Percentiles rank a stretch among this genome's conserved stretches.
Conservation (phyloP, 768 basidiomycete species). For the Leccinum barrowsii region DNA sequence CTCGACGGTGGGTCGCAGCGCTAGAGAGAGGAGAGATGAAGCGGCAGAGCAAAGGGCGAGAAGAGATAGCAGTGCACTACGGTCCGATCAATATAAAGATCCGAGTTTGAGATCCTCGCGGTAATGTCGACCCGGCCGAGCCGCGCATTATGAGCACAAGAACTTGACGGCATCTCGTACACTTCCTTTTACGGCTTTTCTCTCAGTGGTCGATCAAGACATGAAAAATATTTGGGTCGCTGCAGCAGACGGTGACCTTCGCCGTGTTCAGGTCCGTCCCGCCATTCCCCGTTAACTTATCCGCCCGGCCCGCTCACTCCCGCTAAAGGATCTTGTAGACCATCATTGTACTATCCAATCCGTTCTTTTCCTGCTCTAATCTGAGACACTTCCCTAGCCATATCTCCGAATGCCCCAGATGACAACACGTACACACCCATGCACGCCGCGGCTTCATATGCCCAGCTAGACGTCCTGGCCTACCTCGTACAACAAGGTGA, state of each 20-base stretch:
- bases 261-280: constrained; percentile 64
- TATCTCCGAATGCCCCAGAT: constrained; percentile 73
- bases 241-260: constrained; percentile 83
- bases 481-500: constrained; percentile 71
- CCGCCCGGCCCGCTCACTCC: constrained; percentile 1
- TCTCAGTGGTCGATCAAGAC: background rate
- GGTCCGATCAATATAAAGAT: constrained; percentile 29
- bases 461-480: constrained; percentile 67
- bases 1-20: background rate
- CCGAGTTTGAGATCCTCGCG: constrained; percentile 23
- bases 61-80: background rate
- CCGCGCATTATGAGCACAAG: background rate
- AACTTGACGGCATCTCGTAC: background rate
- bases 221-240: constrained; percentile 87
- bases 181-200: background rate
- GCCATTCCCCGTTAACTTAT: background rate
- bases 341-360: constrained; percentile 45
- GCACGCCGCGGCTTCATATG: constrained; percentile 95
- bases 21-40: background rate
- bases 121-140: background rate
- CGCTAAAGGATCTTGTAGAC: constrained; percentile 55
- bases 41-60: background rate
- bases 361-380: constrained; percentile 27
- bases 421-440: constrained; percentile 78
- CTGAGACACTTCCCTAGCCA: constrained; percentile 35